Percentiles rank a stretch among this genome's conserved stretches.
phyloP scores from a whole-genome alignment of 306 rosid genomes.

The Castanea mollissima region DNA sequence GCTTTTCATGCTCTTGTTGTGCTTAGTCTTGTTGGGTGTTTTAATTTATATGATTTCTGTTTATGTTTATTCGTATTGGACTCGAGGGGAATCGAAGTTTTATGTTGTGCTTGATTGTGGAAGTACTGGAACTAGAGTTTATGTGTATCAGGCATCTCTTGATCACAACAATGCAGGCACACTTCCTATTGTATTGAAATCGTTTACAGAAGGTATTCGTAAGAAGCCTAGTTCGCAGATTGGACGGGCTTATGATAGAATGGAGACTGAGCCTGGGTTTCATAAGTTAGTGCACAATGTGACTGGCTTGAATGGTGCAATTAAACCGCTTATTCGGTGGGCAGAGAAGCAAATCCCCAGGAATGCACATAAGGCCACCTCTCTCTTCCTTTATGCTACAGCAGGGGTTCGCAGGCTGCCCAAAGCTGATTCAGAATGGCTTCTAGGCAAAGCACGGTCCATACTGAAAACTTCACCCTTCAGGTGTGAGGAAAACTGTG shows the following conservation, averaged over 20 bases:
- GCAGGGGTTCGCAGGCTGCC: conserved; percentile 91
- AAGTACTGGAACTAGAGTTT: conserved; percentile 83
- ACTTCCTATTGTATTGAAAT: conserved; percentile 62
- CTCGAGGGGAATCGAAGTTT: conserved; percentile 53
- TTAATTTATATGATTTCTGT: conserved; percentile 48
- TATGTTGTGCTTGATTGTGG: conserved; percentile 91
- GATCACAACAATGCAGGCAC: conserved; percentile 37
- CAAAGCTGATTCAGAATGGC: conserved; percentile 61
- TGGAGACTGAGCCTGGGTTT: conserved; percentile 94
- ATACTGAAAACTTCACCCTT: conserved; percentile 74
- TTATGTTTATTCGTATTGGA: conserved; percentile 63
- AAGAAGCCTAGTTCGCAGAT: conserved; percentile 33
- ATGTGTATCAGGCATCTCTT: conserved; percentile 66
- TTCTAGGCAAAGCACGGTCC: conserved; percentile 82
- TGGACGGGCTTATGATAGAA: conserved; percentile 87
- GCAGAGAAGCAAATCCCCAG: conserved; percentile 84
- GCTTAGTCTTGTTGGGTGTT: conserved; percentile 45
- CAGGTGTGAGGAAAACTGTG: conserved; percentile 66
- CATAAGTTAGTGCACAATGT: conserved; percentile 71
- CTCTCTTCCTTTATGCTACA: conserved; percentile 78
- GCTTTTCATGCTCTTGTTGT: conserved; percentile 36
- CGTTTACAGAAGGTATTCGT: conserved; percentile 36
- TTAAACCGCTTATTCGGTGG: conserved; percentile 79
- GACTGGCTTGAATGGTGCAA: conserved; percentile 59
- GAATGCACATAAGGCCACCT: conserved; percentile 61